phyloP scores from a whole-genome alignment of 352 stramenopile species.

The Blastocystis sp. region DNA sequence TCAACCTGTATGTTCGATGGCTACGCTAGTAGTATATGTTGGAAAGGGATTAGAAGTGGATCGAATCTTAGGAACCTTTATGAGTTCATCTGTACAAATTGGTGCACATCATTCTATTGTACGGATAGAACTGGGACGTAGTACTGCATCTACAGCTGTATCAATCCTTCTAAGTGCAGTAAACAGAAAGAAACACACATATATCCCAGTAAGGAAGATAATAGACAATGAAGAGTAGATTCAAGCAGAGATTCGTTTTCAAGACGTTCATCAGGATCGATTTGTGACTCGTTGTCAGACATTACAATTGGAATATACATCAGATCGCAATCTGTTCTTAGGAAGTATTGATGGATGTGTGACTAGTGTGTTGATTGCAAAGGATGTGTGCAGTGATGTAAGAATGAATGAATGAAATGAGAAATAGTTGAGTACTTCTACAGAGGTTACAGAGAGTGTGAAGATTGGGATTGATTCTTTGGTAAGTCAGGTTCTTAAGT shows the following conservation, averaged over 20 bases:
- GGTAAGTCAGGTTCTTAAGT: background rate
- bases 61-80: background rate
- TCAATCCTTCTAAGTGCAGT: background rate
- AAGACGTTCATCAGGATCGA: background rate
- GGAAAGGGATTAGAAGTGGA: background rate
- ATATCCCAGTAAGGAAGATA: background rate
- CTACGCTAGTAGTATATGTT: background rate
- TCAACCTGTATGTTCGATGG: background rate
- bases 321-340: background rate
- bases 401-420: background rate
- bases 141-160: background rate
- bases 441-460: background rate
- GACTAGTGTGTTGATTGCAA: conserved; percentile 18
- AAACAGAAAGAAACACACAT: background rate
- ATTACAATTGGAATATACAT: background rate
- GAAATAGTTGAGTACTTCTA: background rate
- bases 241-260: background rate
- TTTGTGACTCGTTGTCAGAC: conserved; percentile 4
- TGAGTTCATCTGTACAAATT: background rate
- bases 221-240: background rate
- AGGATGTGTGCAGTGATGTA: conserved; percentile 7
- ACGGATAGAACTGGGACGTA: background rate
- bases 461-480: background rate
- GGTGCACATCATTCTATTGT: background rate
- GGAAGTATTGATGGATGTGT: background rate